A percentile compares a stretch with the other conserved stretches of the same genome.
These are phyloP conservation scores for Metschnikowia continentalis DNA, from an alignment of 805 yeast genomes.

Conservation along the genomic window DNA sequence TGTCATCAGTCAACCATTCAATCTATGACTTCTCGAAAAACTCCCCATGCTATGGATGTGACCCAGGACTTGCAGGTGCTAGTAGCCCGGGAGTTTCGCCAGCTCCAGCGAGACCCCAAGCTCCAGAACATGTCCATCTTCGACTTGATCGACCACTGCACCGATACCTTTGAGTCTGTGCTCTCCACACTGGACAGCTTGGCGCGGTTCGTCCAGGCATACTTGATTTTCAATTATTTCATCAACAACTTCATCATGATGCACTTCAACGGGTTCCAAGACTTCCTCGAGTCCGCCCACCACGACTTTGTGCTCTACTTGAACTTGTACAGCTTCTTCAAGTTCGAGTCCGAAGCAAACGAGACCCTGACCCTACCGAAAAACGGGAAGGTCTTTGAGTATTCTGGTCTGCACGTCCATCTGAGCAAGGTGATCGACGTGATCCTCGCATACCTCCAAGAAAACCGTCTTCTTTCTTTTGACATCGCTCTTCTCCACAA, in stretches of 20 bases:
- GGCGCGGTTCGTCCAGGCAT: conserved; percentile 32
- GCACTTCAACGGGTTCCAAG: conserved; percentile 40
- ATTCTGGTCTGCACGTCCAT: background rate
- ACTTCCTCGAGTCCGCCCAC: conserved; percentile 33
- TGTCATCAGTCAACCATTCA: background rate
- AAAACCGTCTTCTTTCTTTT: conserved; percentile 29
- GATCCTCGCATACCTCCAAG: conserved; percentile 27
- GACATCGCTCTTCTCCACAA: conserved; percentile 32
- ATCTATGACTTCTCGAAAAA: background rate
- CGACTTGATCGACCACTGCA: conserved; percentile 41
- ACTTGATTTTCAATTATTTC: conserved; percentile 39
- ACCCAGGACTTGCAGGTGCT: background rate
- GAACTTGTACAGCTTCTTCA: conserved; percentile 39
- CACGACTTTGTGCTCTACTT: conserved; percentile 40
- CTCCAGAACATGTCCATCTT: conserved; percentile 32
- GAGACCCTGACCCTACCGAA: background rate
- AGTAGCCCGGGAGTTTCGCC: conserved; percentile 33
- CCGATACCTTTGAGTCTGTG: conserved; percentile 33
- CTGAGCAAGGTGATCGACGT: background rate
- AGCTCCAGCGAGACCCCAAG: conserved; percentile 31
- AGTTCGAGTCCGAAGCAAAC: conserved; percentile 16
- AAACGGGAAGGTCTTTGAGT: background rate
- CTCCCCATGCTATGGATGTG: background rate
- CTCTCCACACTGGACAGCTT: conserved; percentile 13
- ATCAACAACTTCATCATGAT: conserved; percentile 40